phyloP scores from a whole-genome alignment of 2,329 filamentous ascomycete genomes.

The Epichloe typhina region DNA sequence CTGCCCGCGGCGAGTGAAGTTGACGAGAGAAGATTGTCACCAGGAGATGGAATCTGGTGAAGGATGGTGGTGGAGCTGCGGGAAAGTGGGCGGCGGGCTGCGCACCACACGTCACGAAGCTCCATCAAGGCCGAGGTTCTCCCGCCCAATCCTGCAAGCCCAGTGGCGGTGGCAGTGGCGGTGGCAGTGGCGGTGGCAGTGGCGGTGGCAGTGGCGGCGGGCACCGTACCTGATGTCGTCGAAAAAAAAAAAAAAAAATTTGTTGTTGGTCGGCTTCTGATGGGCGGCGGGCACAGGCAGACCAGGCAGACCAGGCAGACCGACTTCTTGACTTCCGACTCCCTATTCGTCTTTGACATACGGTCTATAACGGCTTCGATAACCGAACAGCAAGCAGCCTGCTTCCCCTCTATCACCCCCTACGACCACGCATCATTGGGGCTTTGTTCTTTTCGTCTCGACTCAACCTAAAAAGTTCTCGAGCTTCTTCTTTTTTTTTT shows the following conservation, averaged over 20 bases:
- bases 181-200: neutral
- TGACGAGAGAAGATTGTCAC: neutral
- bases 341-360: neutral
- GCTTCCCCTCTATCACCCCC: neutral
- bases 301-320: neutral
- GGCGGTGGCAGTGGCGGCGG: neutral
- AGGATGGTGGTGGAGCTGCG: neutral
- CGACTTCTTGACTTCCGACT: neutral
- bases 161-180: neutral
- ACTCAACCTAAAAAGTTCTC: neutral
- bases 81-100: neutral
- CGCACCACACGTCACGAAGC: neutral
- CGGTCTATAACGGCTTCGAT: neutral
- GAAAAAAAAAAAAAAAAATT: conserved; percentile 4
- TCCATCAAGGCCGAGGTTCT: conserved; percentile 9
- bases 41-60: neutral
- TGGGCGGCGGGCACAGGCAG: neutral
- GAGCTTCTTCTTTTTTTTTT: neutral
- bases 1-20: neutral
- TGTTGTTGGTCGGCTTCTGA: conserved; percentile 2
- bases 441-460: neutral
- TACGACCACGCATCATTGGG: neutral
- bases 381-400: neutral
- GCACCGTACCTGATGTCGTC: conserved; percentile 5
- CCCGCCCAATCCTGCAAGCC: conserved; percentile 4